Base-by-base conservation (phyloP, 2,329 filamentous ascomycete species). In the Neofusicoccum umdonicola region DNA sequence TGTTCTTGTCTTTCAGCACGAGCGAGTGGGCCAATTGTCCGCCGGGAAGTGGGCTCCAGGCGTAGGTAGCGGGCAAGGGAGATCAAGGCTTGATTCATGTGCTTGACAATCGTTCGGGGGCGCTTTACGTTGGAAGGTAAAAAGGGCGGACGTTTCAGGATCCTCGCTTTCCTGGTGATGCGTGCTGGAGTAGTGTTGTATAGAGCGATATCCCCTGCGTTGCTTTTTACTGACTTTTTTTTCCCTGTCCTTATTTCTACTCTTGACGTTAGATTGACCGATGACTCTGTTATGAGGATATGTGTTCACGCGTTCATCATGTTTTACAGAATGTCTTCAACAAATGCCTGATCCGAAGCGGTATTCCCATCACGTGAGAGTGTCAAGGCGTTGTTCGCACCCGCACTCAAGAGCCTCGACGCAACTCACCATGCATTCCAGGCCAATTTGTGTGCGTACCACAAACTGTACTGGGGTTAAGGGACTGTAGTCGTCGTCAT, bases 171-270 rank as follows among this genome's bases (percentile, higher is more conserved):
- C 35, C 12, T 51, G 34, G 58, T 34, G 47, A 62, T 41, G 19
- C 15, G 57, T 47, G 56, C 37, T 51, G 58, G 44, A 62, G 35
- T 62, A 50, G 47, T 31, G 42, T 35, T 62, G 58, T 62, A 62
- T 62, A 62, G 58, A 62, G 47, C 58, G 58, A 62, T 62, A 62
- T 62, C 58, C 58, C 58, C 58, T 50, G 58, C 31, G 58, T 51
- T 62, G 35, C 34, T 41, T 62, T 22, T 7, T 22, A 27, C n/a
- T 22, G 9, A 44, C 11, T 45, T 61, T 44, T n/a, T 22, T 22
- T 50, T 50, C 44, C 5, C 13, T 41, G 17, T 19, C 34, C 4
- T 2, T 56, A 19, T 51, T 45, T 37, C 8, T 39, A 15, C 13
- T 12, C 48, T 61, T 8, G n/a, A 31, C 19, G 58, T 51, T 62